Evolutionary conservation across 2,329 filamentous ascomycete species (phyloP).

Genomic region (Penicillium sp.): DNA sequence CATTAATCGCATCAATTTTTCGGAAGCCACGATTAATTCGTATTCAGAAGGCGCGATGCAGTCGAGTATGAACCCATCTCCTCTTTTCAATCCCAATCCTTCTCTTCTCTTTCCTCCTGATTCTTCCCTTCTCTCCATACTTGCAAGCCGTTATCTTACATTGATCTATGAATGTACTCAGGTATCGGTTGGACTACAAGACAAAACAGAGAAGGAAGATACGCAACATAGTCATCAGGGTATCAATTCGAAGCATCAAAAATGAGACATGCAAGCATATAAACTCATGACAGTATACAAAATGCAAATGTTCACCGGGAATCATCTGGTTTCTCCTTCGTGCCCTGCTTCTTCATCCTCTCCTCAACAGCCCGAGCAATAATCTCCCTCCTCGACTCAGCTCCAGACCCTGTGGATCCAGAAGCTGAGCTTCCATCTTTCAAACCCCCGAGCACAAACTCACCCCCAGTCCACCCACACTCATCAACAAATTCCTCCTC

Average conservation of each 20-base stretch:
- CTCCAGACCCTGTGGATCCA: conserved; percentile 29
- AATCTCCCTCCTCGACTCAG: conserved; percentile 70
- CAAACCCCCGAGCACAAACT: conserved; percentile 68
- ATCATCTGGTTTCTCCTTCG: conserved; percentile 35
- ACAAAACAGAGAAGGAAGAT: background rate
- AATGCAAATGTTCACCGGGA: conserved; percentile 1
- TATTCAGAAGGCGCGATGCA: no score
- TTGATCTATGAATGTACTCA: no score
- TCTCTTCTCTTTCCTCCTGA: no score
- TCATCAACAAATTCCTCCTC: conserved; percentile 61
- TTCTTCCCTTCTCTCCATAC: no score
- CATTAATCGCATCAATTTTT: no score
- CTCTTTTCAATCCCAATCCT: no score
- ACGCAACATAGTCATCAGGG: background rate
- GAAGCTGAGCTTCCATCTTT: conserved; percentile 37
- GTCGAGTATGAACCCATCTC: no score
- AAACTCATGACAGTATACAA: background rate
- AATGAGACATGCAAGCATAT: background rate
- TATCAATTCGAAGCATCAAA: background rate
- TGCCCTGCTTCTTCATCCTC: conserved; percentile 54
- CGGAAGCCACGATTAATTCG: no score
- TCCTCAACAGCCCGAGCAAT: conserved; percentile 74
- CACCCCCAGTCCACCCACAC: conserved; percentile 75
- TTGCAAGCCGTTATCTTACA: no score
- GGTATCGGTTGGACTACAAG: no score